Conservation (phyloP, 495 filamentous ascomycete genomes). For the Lasiosphaeria ovina region DNA sequence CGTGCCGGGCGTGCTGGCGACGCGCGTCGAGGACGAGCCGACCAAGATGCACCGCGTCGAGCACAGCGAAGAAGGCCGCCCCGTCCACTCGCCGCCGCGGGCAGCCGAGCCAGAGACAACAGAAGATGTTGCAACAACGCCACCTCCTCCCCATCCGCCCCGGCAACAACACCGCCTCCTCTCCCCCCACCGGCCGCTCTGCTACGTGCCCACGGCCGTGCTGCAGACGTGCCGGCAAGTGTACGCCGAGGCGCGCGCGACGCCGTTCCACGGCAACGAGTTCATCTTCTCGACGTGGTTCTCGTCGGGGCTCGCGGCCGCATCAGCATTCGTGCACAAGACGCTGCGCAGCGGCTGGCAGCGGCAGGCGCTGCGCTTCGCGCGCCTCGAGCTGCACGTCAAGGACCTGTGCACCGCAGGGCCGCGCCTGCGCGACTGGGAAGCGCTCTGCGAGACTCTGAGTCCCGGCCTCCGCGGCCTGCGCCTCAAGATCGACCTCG, state of each 20-base stretch:
- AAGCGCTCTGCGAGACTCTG: constrained; percentile 31
- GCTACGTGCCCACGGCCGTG: constrained; percentile 31
- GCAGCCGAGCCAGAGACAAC: background rate
- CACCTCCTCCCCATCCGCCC: background rate
- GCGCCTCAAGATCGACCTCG: constrained; percentile 14
- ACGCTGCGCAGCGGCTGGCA: constrained; percentile 30
- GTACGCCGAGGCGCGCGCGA: constrained; percentile 31
- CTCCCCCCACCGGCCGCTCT: constrained; percentile 29
- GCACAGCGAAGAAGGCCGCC: no score
- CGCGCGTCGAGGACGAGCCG: no score
- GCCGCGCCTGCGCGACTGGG: constrained; percentile 26
- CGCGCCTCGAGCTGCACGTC: constrained; percentile 27
- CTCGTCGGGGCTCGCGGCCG: constrained; percentile 32
- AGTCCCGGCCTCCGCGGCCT: constrained; percentile 25
- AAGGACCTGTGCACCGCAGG: constrained; percentile 20
- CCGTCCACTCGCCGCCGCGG: background rate
- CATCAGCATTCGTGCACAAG: constrained; percentile 24
- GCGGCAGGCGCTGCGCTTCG: constrained; percentile 32
- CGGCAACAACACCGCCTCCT: constrained; percentile 17
- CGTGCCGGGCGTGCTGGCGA: background rate
- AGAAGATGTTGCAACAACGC: background rate
- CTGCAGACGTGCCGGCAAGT: constrained; percentile 30
- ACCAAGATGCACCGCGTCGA: no score
- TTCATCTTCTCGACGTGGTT: constrained; percentile 39
- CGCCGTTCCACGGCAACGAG: constrained; percentile 38